Conservation (phyloP, 2,329 filamentous ascomycete genomes). For the Aspergillus fijiensis region DNA sequence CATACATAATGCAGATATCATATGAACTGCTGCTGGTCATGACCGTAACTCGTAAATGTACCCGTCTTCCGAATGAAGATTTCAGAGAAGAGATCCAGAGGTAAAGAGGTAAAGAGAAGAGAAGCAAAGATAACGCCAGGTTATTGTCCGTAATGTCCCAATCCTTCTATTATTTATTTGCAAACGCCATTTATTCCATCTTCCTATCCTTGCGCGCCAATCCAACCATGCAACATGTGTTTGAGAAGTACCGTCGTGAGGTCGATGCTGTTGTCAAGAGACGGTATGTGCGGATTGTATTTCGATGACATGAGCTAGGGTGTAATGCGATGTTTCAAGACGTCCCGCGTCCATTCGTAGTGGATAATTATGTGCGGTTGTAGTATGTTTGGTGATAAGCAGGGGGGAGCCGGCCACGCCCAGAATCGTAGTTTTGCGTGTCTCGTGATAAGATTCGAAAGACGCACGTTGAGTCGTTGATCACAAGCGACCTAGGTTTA, state of each 20-base stretch:
- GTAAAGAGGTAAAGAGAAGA: not conserved
- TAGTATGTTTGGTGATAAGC: not conserved
- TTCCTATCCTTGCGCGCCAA: not conserved
- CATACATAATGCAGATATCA: conserved; percentile 11
- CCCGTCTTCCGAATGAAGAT: not conserved
- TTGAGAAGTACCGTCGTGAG: not conserved
- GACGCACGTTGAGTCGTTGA: not conserved
- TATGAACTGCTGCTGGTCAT: not conserved
- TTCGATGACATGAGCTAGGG: not conserved
- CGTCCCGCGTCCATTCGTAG: not conserved
- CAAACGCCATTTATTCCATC: conserved; percentile 16
- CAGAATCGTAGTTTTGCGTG: not conserved
- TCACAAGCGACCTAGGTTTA: not conserved
- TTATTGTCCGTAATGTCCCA: not conserved
- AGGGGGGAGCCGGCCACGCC: conserved; percentile 1
- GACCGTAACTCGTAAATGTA: conserved; percentile 11
- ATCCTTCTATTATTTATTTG: conserved; percentile 16
- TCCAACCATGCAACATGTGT: not conserved
- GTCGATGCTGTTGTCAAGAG: not conserved
- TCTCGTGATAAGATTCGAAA: not conserved
- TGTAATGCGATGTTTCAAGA: not conserved
- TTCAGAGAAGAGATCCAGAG: not conserved
- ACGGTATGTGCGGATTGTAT: not conserved
- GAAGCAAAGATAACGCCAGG: not conserved
- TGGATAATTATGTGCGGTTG: not conserved